phyloP scores from a whole-genome alignment of 805 yeast species.

The Starmerella davenportii region DNA sequence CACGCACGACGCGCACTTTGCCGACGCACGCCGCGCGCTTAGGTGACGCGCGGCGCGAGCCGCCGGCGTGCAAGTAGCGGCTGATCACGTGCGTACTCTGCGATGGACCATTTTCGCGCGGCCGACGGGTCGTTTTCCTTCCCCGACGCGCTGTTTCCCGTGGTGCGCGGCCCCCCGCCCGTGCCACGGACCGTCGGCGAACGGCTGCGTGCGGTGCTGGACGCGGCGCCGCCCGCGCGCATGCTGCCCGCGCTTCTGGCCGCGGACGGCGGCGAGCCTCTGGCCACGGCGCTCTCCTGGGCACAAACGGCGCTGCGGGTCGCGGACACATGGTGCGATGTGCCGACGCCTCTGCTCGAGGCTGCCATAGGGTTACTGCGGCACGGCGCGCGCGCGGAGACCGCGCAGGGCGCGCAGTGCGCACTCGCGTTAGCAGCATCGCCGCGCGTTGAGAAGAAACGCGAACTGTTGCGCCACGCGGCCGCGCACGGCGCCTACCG shows the following conservation, averaged over 20 bases:
- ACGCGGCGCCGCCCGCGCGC: conserved; percentile 1
- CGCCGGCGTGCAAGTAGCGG: too few relatives aligned
- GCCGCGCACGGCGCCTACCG: conserved; percentile 21
- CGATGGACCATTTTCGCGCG: conserved; percentile 12
- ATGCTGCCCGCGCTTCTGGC: neutral
- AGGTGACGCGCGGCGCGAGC: too few relatives aligned
- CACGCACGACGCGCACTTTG: too few relatives aligned
- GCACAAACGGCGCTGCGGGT: conserved; percentile 20
- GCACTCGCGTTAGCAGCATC: conserved; percentile 19
- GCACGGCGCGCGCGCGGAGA: neutral
- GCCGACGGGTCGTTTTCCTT: conserved; percentile 19
- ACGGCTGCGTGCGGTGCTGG: conserved; percentile 5
- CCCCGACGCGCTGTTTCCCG: conserved; percentile 22
- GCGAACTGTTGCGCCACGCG: conserved; percentile 20
- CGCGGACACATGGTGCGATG: conserved; percentile 19
- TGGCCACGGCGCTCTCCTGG: conserved; percentile 15
- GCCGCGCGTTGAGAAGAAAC: conserved; percentile 7
- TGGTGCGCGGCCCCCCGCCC: conserved; percentile 3
- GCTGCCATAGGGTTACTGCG: neutral
- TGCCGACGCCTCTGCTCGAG: conserved; percentile 6
- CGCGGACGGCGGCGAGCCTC: neutral
- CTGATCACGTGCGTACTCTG: too few relatives aligned
- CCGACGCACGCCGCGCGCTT: too few relatives aligned
- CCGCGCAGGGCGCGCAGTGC: conserved; percentile 17
- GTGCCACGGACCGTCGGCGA: conserved; percentile 8